Conservation (phyloP, 257 asterid genomes). For the Eustoma russellianum region DNA sequence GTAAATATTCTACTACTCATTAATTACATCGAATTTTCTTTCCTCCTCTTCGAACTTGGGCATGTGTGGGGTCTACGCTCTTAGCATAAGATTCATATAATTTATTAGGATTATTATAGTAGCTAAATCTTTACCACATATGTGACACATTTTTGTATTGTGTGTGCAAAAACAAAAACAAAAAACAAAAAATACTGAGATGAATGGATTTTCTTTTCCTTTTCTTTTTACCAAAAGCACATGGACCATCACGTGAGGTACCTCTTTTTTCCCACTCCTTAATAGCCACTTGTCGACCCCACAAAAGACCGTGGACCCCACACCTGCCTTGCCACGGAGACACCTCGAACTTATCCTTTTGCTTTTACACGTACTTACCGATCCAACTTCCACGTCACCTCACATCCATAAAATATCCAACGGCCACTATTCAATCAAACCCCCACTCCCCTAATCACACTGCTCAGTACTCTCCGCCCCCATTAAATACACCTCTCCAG, state of each 20-base stretch:
- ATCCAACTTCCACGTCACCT: constrained; percentile 38
- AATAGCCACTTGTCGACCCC: constrained; percentile 13
- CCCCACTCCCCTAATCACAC: constrained; percentile 6
- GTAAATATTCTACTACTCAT: too few relatives aligned
- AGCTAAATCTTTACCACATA: too few relatives aligned
- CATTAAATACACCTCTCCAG: constrained; percentile 36
- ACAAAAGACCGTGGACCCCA: constrained; percentile 9
- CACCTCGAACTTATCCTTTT: constrained; percentile 47
- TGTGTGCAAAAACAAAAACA: too few relatives aligned
- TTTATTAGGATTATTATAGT: too few relatives aligned
- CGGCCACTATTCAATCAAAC: constrained; percentile 27
- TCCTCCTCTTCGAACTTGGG: too few relatives aligned
- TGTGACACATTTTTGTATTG: too few relatives aligned
- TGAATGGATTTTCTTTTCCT: too few relatives aligned
- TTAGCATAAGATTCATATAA: too few relatives aligned
- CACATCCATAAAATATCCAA: constrained; percentile 22
- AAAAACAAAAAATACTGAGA: too few relatives aligned
- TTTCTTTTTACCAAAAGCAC: too few relatives aligned
- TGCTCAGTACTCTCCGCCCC: constrained; percentile 23
- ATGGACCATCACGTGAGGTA: constrained; percentile 23
- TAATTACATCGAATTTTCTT: too few relatives aligned
- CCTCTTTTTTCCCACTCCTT: neutral
- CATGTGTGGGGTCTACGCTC: too few relatives aligned
- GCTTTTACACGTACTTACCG: constrained; percentile 23
- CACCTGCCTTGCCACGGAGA: constrained; percentile 8